A percentile compares a stretch with the other conserved stretches of the same genome.
phyloP scores from a whole-genome alignment of 768 basidiomycete species.

The Pulveroboletus sp. region DNA sequence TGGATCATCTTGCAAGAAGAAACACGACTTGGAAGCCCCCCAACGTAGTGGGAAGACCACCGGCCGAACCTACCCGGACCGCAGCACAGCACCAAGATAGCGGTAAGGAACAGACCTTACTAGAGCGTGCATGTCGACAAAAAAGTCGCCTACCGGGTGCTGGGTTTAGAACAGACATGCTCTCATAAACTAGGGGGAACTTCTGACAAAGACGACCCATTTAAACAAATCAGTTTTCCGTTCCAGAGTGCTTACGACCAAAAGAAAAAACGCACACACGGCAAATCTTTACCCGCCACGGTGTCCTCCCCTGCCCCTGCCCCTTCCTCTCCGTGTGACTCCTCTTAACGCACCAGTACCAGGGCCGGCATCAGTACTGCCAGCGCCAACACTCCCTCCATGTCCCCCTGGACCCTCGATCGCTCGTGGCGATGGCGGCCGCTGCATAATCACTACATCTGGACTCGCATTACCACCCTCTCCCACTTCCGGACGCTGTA shows the following conservation, averaged over 20 bases:
- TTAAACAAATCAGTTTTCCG: too few species aligned
- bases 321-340: conserved; percentile 26
- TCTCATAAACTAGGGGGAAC: too few species aligned
- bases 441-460: conserved; percentile 9
- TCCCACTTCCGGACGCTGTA: conserved; percentile 23
- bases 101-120: too few species aligned
- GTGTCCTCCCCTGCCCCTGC: conserved; percentile 28
- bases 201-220: too few species aligned
- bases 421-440: conserved; percentile 8
- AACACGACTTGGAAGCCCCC: neutral
- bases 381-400: neutral
- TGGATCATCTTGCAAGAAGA: too few species aligned
- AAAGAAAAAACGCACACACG: neutral
- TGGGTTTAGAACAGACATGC: too few species aligned
- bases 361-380: neutral
- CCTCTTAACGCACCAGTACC: conserved; percentile 17
- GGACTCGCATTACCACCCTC: neutral
- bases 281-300: conserved; percentile 22
- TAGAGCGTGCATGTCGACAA: too few species aligned
- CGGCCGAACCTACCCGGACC: too few species aligned
- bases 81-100: too few species aligned
- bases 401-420: conserved; percentile 1
- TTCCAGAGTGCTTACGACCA: neutral
- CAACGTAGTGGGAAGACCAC: neutral
- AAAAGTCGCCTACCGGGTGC: too few species aligned